A percentile compares a stretch with the other conserved stretches of the same genome.
These are phyloP conservation scores for Exophiala sp. DNA, from an alignment of 2,329 filamentous ascomycete species.

Conservation along the genomic window DNA sequence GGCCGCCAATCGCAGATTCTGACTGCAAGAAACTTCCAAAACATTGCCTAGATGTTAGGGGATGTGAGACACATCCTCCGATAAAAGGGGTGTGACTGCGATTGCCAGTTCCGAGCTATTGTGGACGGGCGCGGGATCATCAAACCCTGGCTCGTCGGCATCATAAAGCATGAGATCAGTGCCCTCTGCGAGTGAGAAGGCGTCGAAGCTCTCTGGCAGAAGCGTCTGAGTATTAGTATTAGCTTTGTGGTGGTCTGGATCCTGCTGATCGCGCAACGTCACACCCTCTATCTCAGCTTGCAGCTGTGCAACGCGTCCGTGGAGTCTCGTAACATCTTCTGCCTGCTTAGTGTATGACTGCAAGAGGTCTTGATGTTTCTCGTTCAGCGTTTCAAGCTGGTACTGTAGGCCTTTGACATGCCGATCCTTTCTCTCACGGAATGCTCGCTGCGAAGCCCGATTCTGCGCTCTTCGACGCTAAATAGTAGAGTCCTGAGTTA, in stretches of 20 bases:
- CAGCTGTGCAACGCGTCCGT: constrained; percentile 10
- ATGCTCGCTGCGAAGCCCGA: constrained; percentile 81
- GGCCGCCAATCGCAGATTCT: not conserved
- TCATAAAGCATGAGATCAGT: constrained; percentile 5
- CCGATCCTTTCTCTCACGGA: constrained; percentile 88
- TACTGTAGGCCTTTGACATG: constrained; percentile 77
- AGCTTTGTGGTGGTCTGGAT: not conserved
- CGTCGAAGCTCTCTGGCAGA: constrained; percentile 19
- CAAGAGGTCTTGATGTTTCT: constrained; percentile 29
- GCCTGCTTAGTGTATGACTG: constrained; percentile 30
- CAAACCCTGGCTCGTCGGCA: constrained; percentile 5
- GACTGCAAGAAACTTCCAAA: not conserved
- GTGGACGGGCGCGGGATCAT: constrained; percentile 1
- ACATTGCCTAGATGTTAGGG: not conserved
- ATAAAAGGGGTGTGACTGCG: not conserved
- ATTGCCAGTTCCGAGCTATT: not conserved
- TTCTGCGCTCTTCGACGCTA: constrained; percentile 95
- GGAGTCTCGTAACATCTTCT: constrained; percentile 10
- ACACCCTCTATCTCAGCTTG: constrained; percentile 8
- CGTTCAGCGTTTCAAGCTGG: constrained; percentile 59
- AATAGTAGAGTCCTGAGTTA: not conserved
- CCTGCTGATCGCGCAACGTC: not conserved
- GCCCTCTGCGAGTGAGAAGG: constrained; percentile 10
- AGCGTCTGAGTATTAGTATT: not conserved
- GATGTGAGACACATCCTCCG: constrained; percentile 1